Conservation (phyloP, 148 eudicot genomes). For the Rhododendron griersonianum region DNA sequence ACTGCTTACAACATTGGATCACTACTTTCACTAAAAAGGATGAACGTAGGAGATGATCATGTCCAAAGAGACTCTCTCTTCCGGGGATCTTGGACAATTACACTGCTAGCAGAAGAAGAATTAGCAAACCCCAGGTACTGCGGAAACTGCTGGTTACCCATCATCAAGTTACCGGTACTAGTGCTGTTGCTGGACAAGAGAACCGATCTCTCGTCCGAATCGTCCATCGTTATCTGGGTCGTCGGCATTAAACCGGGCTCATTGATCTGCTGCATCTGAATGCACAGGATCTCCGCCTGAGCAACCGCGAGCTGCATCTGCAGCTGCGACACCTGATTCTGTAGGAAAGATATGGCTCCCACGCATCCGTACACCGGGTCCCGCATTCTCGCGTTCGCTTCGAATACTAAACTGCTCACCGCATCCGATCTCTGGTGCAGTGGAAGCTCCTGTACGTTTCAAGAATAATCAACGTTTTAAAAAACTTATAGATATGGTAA, state of each 20-base stretch:
- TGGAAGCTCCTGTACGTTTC: slow-evolving; percentile 70
- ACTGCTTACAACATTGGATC: not conserved
- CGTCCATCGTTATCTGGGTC: not conserved
- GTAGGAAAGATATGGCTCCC: slow-evolving; percentile 79
- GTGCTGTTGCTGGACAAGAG: slow-evolving; percentile 21
- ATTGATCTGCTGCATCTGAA: slow-evolving; percentile 61
- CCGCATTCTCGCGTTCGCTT: slow-evolving; percentile 71
- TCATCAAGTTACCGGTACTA: slow-evolving; percentile 19
- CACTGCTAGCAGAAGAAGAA: slow-evolving; percentile 41
- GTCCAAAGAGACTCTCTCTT: slow-evolving; percentile 83
- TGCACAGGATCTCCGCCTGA: slow-evolving; percentile 72
- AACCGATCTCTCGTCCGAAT: slow-evolving; percentile 33
- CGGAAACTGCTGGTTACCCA: slow-evolving; percentile 31
- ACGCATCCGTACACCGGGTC: slow-evolving; percentile 96
- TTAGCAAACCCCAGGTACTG: slow-evolving; percentile 25
- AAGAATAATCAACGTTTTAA: not conserved
- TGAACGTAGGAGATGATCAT: slow-evolving; percentile 6
- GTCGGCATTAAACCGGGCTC: slow-evolving; percentile 5
- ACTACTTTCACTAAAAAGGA: not conserved
- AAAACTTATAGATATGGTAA: too few species aligned
- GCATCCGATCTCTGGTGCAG: slow-evolving; percentile 73
- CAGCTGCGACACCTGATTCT: slow-evolving; percentile 70
- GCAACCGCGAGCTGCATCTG: slow-evolving; percentile 86
- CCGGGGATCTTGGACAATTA: slow-evolving; percentile 47
- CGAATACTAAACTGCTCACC: slow-evolving; percentile 83